These are phyloP conservation scores for Saccharomycopsis malanga DNA, from an alignment of 805 yeast genomes.

Conservation along the genomic window DNA sequence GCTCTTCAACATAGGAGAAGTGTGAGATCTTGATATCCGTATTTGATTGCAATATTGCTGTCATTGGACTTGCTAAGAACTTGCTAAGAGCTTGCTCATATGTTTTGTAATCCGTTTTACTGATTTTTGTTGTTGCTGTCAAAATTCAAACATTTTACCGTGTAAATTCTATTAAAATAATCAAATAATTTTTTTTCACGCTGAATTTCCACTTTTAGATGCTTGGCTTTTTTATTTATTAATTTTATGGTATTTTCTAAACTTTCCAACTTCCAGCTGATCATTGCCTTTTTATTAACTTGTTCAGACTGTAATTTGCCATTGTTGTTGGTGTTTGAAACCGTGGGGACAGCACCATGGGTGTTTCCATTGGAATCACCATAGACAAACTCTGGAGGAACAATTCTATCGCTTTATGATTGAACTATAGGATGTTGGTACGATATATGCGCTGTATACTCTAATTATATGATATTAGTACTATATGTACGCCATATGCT, in stretches of 20 bases:
- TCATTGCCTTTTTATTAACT: conserved; percentile 37
- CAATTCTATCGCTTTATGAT: no score
- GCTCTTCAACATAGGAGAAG: conserved; percentile 27
- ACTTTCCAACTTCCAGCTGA: conserved; percentile 83
- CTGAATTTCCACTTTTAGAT: conserved; percentile 46
- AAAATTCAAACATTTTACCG: not conserved
- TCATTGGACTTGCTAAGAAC: conserved; percentile 55
- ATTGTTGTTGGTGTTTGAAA: not conserved
- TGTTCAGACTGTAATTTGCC: not conserved
- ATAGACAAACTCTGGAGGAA: no score
- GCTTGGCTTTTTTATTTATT: conserved; percentile 43
- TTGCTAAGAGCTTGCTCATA: no score
- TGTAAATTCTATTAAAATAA: conserved; percentile 35
- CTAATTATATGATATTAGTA: no score
- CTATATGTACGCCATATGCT: no score
- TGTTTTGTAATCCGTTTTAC: conserved; percentile 25
- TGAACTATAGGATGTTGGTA: no score
- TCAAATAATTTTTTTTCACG: conserved; percentile 69
- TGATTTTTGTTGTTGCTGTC: conserved; percentile 21
- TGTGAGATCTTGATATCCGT: conserved; percentile 85
- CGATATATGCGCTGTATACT: no score
- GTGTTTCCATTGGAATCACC: no score
- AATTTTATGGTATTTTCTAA: conserved; percentile 46
- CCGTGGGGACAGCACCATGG: no score
- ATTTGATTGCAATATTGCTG: conserved; percentile 65